These are phyloP conservation scores for Candida frijolesensis DNA, from an alignment of 1,139 yeast species.

Conservation along the genomic window DNA sequence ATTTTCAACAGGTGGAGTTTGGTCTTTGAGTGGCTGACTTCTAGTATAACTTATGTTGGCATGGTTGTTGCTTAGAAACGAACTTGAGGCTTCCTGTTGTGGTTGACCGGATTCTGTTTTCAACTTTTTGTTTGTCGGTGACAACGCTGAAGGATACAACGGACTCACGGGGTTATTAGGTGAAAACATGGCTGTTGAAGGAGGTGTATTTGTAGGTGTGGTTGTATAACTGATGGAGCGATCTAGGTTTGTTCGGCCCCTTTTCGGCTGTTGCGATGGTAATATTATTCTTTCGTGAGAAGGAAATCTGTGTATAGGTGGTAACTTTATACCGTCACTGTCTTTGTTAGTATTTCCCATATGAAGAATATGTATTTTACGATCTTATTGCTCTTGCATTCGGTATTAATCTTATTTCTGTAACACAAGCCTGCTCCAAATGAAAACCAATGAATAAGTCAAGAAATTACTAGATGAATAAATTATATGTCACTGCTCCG, in stretches of 20 bases:
- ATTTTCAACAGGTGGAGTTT: slow-evolving; percentile 17
- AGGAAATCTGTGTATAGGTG: slow-evolving; percentile 2
- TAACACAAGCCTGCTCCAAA: too few species aligned
- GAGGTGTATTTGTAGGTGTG: neutral
- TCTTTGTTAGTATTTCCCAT: slow-evolving; percentile 1
- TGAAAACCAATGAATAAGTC: too few species aligned
- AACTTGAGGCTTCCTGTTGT: slow-evolving; percentile 3
- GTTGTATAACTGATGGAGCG: neutral
- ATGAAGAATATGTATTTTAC: neutral
- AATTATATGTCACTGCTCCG: neutral
- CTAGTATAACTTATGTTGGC: slow-evolving; percentile 17
- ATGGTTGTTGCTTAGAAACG: slow-evolving; percentile 8
- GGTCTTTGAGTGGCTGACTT: slow-evolving; percentile 7
- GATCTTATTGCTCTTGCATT: neutral
- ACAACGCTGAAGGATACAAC: slow-evolving; percentile 10
- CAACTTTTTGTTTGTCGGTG: slow-evolving; percentile 9
- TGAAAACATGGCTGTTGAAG: slow-evolving; percentile 13
- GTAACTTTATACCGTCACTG: neutral
- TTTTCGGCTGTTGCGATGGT: slow-evolving; percentile 11
- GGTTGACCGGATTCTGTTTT: neutral
- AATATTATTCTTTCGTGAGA: slow-evolving; percentile 8
- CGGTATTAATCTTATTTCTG: neutral
- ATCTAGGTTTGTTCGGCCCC: slow-evolving; percentile 3
- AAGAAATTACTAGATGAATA: too few species aligned
- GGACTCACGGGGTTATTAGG: slow-evolving; percentile 15